These are phyloP conservation scores for Tetrahymena thermophila DNA, from an alignment of 73 alveolate species.

Conservation along the genomic window DNA sequence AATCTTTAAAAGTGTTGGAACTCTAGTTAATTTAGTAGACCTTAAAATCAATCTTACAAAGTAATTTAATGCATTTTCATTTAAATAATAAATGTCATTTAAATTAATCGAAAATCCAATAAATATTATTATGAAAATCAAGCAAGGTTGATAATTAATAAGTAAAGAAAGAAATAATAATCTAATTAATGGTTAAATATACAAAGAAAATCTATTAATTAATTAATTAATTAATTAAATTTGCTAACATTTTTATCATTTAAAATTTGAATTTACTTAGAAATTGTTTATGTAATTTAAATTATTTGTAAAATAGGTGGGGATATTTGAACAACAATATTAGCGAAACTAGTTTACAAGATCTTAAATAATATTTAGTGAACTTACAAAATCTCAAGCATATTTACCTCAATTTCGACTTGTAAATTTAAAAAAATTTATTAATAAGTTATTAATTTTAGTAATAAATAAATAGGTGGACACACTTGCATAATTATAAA, in stretches of 20 bases:
- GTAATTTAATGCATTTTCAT: neutral
- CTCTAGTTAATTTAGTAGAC: neutral
- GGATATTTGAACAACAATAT: neutral
- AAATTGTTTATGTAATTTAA: neutral
- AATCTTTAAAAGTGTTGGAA: neutral
- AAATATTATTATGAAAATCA: neutral
- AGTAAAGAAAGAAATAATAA: no score
- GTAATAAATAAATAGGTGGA: neutral
- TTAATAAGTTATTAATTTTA: neutral
- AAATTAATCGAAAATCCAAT: no score
- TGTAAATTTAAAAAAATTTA: neutral
- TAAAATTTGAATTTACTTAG: neutral
- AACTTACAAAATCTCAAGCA: neutral
- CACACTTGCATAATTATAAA: neutral
- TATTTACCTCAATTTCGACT: neutral
- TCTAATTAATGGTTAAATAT: neutral
- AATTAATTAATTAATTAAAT: neutral
- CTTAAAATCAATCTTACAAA: neutral
- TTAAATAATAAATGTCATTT: neutral
- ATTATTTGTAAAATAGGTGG: neutral
- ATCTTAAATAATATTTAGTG: neutral
- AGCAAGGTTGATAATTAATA: neutral
- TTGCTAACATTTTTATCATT: no score
- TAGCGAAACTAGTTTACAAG: neutral
- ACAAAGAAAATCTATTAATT: neutral